phyloP scores from a whole-genome alignment of 306 rosid genomes.

The Trifolium dubium region DNA sequence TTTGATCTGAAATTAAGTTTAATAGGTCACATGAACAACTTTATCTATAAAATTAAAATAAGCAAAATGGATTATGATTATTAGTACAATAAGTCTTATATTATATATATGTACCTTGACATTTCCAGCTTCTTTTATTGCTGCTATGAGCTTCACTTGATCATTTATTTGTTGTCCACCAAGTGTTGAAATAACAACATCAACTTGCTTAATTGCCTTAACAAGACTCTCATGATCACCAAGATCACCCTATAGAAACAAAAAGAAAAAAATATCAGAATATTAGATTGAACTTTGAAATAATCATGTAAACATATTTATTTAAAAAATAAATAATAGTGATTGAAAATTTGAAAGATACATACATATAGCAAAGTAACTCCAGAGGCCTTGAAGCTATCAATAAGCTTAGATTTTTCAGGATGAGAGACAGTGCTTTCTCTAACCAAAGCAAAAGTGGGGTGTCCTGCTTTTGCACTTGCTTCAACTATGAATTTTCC shows the following conservation, averaged over 20 bases:
- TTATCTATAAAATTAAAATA: too few species aligned
- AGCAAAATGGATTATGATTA: background rate
- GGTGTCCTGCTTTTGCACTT: slow-evolving; percentile 48
- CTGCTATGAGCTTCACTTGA: slow-evolving; percentile 50
- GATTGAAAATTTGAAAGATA: slow-evolving; percentile 15
- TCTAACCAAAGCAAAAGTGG: slow-evolving; percentile 46
- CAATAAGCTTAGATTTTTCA: slow-evolving; percentile 42
- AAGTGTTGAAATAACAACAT: slow-evolving; percentile 47
- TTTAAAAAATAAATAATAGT: background rate
- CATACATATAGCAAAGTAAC: slow-evolving; percentile 45
- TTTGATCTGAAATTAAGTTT: too few species aligned
- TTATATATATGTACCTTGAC: slow-evolving; percentile 43
- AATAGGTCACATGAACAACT: too few species aligned
- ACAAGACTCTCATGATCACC: slow-evolving; percentile 46
- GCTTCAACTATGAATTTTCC: slow-evolving; percentile 51
- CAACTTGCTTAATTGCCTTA: slow-evolving; percentile 53
- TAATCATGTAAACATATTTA: background rate
- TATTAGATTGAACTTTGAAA: background rate
- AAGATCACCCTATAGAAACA: slow-evolving; percentile 45
- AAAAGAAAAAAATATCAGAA: background rate
- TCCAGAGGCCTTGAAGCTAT: slow-evolving; percentile 44
- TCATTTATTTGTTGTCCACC: slow-evolving; percentile 39
- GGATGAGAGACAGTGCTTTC: slow-evolving; percentile 43
- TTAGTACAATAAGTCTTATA: background rate
- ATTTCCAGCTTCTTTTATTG: slow-evolving; percentile 58